Evolutionary conservation across 1,139 yeast genomes (phyloP).

Genomic region (Pichia inconspicua): DNA sequence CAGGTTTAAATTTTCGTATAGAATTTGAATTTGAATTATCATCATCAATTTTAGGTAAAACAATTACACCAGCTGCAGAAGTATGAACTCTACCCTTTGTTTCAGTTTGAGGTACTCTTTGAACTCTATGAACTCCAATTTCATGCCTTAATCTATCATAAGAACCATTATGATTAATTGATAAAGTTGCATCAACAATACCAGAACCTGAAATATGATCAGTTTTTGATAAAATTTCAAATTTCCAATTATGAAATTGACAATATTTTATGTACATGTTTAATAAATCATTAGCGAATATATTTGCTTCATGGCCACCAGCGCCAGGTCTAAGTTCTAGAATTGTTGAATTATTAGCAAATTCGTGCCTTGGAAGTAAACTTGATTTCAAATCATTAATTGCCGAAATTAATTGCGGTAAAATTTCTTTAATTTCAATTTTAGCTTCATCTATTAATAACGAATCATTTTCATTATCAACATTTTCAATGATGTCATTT

Average conservation of each 20-base stretch:
- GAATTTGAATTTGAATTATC: conserved; percentile 39
- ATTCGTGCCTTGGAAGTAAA: conserved; percentile 70
- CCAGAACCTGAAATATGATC: conserved; percentile 52
- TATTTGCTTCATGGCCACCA: conserved; percentile 90
- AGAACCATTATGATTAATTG: conserved; percentile 69
- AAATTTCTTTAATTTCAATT: conserved; percentile 36
- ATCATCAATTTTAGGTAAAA: conserved; percentile 73
- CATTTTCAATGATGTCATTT: conserved; percentile 29
- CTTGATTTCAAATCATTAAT: conserved; percentile 44
- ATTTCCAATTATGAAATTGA: conserved; percentile 57
- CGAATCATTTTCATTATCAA: conserved; percentile 30
- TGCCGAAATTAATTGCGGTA: conserved; percentile 33
- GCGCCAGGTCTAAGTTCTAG: conserved; percentile 91
- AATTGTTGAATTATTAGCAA: conserved; percentile 70
- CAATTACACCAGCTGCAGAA: conserved; percentile 92
- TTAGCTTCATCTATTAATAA: conserved; percentile 36
- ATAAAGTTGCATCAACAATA: conserved; percentile 67
- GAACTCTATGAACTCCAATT: conserved; percentile 96
- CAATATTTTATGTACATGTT: conserved; percentile 78
- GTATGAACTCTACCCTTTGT: conserved; percentile 93
- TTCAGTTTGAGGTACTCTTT: conserved; percentile 88
- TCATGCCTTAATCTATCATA: conserved; percentile 71
- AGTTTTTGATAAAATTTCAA: conserved; percentile 51
- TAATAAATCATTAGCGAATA: conserved; percentile 73
- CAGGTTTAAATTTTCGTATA: conserved; percentile 71